phyloP scores from a whole-genome alignment of 768 basidiomycete species.

The Tephrocybe sp. region DNA sequence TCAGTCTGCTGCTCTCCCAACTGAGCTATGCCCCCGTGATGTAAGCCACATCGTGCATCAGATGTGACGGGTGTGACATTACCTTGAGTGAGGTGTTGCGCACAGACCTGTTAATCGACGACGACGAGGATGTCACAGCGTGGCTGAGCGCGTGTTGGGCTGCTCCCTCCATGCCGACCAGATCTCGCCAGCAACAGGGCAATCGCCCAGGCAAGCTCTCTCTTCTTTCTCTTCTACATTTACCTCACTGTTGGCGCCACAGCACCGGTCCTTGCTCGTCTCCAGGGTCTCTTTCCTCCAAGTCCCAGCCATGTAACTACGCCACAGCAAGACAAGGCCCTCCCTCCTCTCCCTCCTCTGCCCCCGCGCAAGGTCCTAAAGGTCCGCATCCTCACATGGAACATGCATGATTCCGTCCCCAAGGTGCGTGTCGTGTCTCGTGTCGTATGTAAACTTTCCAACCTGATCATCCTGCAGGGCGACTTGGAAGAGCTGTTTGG shows the following conservation, averaged over 20 bases:
- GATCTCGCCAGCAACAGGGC: too few species aligned
- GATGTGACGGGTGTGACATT: too few species aligned
- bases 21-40: too few species aligned
- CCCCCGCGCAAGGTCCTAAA: slow-evolving; percentile 42
- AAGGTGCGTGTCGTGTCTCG: slow-evolving; percentile 43
- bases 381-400: slow-evolving; percentile 74
- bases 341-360: slow-evolving; percentile 2
- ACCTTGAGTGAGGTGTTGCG: too few species aligned
- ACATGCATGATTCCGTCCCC: slow-evolving; percentile 82
- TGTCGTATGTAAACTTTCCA: not conserved
- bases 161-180: too few species aligned
- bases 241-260: slow-evolving; percentile 1
- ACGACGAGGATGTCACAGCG: too few species aligned
- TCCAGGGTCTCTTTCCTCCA: slow-evolving; percentile 20
- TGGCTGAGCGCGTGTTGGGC: too few species aligned
- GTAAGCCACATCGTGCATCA: too few species aligned
- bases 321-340: slow-evolving; percentile 7
- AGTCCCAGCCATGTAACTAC: slow-evolving; percentile 3
- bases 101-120: too few species aligned
- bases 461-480: slow-evolving; percentile 44
- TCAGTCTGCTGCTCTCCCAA: too few species aligned
- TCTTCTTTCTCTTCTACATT: too few species aligned
- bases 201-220: too few species aligned
- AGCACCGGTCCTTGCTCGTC: slow-evolving; percentile 15
- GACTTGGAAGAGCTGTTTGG: slow-evolving; percentile 74